Evolutionary conservation across 495 filamentous ascomycete genomes (phyloP), one percentile per base, ranked within the genome.

Genomic region (Penicillium nucicola): DNA sequence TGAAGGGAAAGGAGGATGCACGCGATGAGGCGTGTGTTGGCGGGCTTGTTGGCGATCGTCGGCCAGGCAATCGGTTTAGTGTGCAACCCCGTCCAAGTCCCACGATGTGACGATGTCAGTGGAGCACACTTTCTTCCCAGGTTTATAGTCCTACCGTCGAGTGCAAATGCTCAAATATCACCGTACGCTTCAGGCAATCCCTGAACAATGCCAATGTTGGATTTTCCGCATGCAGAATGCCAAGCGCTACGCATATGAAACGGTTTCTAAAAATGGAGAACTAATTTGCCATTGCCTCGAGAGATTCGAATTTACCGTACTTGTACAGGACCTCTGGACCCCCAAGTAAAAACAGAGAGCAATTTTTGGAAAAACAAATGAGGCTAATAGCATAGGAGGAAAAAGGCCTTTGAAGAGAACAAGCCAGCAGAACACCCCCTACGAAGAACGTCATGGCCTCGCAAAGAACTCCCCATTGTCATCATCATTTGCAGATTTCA

Each of bases 361-460:
- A 60, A 60, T 66, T 62, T 63, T 66, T 57, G 61, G 64, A 60
- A 64, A 71, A 44, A 61, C 61, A 66, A 65, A 68, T 66, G 61
- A 72, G 69, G 69, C 71, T 71, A 72, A 73, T 66, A 66, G 60
- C 70, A 72, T 70, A 64, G 66, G 68, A 66, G 60, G 57, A 56
- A 64, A 65, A 66, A 60, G 61, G 60, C 64, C 64, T 51, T 68
- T 46, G 64, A 65, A 64, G 61, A 66, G 65, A 62, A 63, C 65
- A 69, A 50, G 56, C 61, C 54, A 50, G 48, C 43, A 33, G 48
- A 39, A 43, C 14, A 50, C 33, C 39, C 49, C 41, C 49, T 35
- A 28, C 55, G 65, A 61, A 58, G 53, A 46, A 58, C 60, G 56
- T 52, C 62, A 48, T 48, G 55, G 62, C 57, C 63, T 57, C 58